Evolutionary conservation across 2,329 filamentous ascomycete species (phyloP), one percentile per base, ranked within the genome.

Genomic region (Arthrocladium fulminans): DNA sequence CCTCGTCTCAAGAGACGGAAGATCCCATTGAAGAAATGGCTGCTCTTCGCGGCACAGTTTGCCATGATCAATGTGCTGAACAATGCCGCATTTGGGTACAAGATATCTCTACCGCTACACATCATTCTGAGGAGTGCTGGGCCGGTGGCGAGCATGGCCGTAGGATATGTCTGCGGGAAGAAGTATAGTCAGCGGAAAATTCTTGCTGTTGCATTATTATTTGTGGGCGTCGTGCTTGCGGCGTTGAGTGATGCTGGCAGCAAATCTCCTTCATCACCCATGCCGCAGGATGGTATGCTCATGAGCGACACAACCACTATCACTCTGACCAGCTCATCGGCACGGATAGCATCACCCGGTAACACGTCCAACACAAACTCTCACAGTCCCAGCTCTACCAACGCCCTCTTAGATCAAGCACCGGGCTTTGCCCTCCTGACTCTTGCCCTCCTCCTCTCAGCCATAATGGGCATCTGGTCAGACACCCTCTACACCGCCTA

Each of bases 51-150:
- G 35, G 72, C 84, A 3, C 78, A 96, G 58, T 97, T 97, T 68
- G 92, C 94, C 65, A 78, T 79, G 53, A 92, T 98, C 68, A 98
- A 97, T 60, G 80, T 97, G 50, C 71, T 98, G 62, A 98, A 98
- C 69, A 98, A 98, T 61, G 90, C 90, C 73, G 92, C 90, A 5
- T 98, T 98, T 66, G 89, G 88, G 54, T 98, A 96, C 69, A 83
- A 88, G 59, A 97, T 98, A 49, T 95, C 88, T 5, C 88, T 98
- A 0, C 92, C 92, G 1, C 81, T 98, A 42, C 92, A 98, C 63
- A 98, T 98, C 59, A 97, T 98, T 57, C 74, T 98, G 24, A 81
- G 92, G 46, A 96, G 89, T 42, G 94, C 90, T 43, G 92, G 92
- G 13, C 95, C 89, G 59, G 94, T 97, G 53, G 94, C 89, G 3